Evolutionary conservation across 805 yeast genomes (phyloP), one percentile per base, ranked within the genome.

Genomic region (Ogataea ganodermae): DNA sequence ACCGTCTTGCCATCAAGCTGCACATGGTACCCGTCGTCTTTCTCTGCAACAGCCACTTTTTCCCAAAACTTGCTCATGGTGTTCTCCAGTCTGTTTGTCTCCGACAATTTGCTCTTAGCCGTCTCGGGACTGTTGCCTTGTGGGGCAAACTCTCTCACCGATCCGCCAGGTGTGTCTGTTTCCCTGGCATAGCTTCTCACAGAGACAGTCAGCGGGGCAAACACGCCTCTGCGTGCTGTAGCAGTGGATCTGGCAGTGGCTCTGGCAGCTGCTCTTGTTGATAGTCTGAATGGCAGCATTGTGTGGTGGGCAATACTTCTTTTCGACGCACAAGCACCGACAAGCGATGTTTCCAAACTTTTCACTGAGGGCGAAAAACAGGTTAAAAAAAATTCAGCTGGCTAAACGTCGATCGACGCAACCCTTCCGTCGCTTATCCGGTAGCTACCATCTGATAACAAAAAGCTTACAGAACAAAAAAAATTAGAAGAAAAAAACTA

Each of bases 41-140:
- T 58, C 46, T 70, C 65, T 12, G 57, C 50, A 21, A 62, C 66
- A 23, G 70, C 72, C 4, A 87, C 94, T 39, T 81, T 78, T 46
- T 86, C 87, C 97, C 97, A 90, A 65, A 90, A 89, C 63, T 80
- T 83, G 40, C 79, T 72, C 45, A 84, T 67, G 0, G 94, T 84
- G 61, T 82, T 84, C 33, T 85, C 78, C 35, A 85, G 67, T 57
- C 86, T 73, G 62, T 86, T 87, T 3, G 94, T 79, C 54, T 86
- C 89, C 0, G 87, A 69, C 43, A 64, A 61, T 20, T 69, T 54
- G 53, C 81, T 84, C 18, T 38, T 38, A 47, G 74, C 35, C 4
- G 49, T 18, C 13, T 37, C 44, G 2, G 44, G 16, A 22, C 42
- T 26, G 28, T 45, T 70, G 57, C 84, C 89, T 44, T 55, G 53